These are phyloP conservation scores for Lipomyces sp. DNA, from an alignment of 805 yeast genomes.

Conservation along the genomic window DNA sequence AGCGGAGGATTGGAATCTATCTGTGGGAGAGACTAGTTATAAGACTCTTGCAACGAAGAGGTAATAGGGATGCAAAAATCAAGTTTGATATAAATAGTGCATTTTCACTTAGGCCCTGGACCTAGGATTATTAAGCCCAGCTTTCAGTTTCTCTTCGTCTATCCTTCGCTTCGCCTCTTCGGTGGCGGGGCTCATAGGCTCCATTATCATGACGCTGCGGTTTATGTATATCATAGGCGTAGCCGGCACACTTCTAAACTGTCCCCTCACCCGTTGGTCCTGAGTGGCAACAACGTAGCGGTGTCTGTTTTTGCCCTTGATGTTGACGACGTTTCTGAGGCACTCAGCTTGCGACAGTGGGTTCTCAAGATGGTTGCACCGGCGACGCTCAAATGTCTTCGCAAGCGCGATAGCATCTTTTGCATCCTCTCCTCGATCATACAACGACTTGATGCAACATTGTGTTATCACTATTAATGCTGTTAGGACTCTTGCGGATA, in stretches of 20 bases:
- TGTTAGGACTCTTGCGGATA: background rate
- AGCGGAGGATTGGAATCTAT: no score
- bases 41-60: no score
- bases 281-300: conserved; percentile 88
- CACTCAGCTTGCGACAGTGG: conserved; percentile 66
- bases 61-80: no score
- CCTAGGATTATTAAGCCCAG: conserved; percentile 70
- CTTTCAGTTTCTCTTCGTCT: conserved; percentile 67
- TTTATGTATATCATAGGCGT: conserved; percentile 84
- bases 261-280: conserved; percentile 62
- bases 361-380: conserved; percentile 78
- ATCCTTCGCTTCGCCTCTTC: conserved; percentile 45
- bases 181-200: conserved; percentile 79
- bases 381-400: conserved; percentile 81
- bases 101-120: conserved; percentile 16
- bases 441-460: conserved; percentile 86
- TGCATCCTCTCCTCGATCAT: conserved; percentile 45
- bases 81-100: no score
- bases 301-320: conserved; percentile 80
- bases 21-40: no score
- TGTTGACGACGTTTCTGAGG: conserved; percentile 61
- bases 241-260: conserved; percentile 76
- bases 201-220: conserved; percentile 93
- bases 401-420: conserved; percentile 78
- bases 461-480: conserved; percentile 71